A percentile compares a stretch with the other conserved stretches of the same genome.
phyloP scores from a whole-genome alignment of 1,139 yeast genomes.

The Nakaseomyces sp. region DNA sequence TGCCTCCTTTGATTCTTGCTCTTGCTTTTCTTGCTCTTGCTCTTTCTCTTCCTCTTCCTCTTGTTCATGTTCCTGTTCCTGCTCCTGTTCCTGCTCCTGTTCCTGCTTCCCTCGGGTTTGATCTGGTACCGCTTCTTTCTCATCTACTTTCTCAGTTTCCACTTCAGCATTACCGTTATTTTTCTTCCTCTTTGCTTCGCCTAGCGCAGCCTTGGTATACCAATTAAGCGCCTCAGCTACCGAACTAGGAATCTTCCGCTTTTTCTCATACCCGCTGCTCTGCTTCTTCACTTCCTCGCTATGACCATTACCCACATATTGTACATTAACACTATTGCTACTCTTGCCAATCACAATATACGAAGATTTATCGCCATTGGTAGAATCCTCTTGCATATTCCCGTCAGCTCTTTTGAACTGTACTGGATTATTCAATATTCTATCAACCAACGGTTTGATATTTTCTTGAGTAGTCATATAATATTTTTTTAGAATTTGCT shows the following conservation, averaged over 20 bases:
- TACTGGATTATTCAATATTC: slow-evolving; percentile 51
- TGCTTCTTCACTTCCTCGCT: slow-evolving; percentile 8
- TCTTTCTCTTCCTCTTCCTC: slow-evolving; percentile 10
- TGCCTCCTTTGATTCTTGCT: too few species aligned
- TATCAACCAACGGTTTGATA: slow-evolving; percentile 40
- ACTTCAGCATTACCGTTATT: not conserved
- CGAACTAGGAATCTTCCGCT: slow-evolving; percentile 17
- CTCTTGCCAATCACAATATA: slow-evolving; percentile 28
- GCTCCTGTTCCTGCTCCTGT: too few species aligned
- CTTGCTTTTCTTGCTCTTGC: too few species aligned
- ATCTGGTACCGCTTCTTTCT: too few species aligned
- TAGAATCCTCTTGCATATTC: slow-evolving; percentile 1
- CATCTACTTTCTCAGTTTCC: slow-evolving; percentile 9
- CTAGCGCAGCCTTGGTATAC: slow-evolving; percentile 11
- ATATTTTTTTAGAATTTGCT: not conserved
- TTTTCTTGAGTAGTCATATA: slow-evolving; percentile 23
- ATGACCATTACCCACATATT: slow-evolving; percentile 15
- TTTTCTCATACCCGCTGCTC: slow-evolving; percentile 7
- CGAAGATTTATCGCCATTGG: slow-evolving; percentile 12
- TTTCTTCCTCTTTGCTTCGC: slow-evolving; percentile 8
- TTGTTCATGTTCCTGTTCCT: too few species aligned
- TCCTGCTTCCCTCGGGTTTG: too few species aligned
- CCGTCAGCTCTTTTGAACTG: slow-evolving; percentile 33
- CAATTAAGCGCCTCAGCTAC: slow-evolving; percentile 24
- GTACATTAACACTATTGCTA: slow-evolving; percentile 8